Base-by-base conservation (phyloP, 2,329 filamentous ascomycete genomes). In the Aspergillus novofumigatus region DNA sequence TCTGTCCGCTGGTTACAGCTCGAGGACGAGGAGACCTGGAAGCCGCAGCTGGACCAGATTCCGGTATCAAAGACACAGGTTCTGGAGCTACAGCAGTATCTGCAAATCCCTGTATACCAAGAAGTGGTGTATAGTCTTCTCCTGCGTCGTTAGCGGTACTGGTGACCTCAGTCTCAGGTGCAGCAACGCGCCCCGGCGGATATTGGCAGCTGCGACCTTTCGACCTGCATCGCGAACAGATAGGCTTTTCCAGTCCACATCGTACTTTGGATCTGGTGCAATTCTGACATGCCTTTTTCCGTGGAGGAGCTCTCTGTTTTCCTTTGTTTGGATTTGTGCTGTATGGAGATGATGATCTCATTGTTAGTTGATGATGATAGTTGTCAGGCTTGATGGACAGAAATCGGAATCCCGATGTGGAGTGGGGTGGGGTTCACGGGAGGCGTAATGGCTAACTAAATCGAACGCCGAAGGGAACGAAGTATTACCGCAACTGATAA, bases 211-310 rank as follows among this genome's bases (percentile, higher is more conserved):
- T 29, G 3, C 49, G 65, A 17, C 54, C 55, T 5, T 56, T 55
- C 8, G 59, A 49, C 8, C 41, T 44, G 50, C 65, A 67, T 41
- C 62, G 58, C 23, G 59, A 61, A 51, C 63, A 67, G 17, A 45
- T 41, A 1, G 65, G 63, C 26, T 53, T 62, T 35, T 58, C 53
- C 6, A 65, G 58, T 52, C 57, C 51, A 28, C 65, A 66, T 9
- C 60, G 60, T 14, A 62, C 51, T 56, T 67, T 67, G 14, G 63
- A 59, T 28, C 28, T 59, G 3, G 59, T 60, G 23, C 65, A 67
- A 14, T 38, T 56, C 23, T 54, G 50, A 23, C 64, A 67, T 4
- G 58, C 53, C 26, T 63, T 67, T 35, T 62, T 67, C n/a, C 63
- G 59, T 2, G 63, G 56, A 3, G 58, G 59, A 1, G 44, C 44